These are phyloP conservation scores for Pseudonitzschia delicatissima DNA, from an alignment of 108 stramenopile species.

Conservation along the genomic window DNA sequence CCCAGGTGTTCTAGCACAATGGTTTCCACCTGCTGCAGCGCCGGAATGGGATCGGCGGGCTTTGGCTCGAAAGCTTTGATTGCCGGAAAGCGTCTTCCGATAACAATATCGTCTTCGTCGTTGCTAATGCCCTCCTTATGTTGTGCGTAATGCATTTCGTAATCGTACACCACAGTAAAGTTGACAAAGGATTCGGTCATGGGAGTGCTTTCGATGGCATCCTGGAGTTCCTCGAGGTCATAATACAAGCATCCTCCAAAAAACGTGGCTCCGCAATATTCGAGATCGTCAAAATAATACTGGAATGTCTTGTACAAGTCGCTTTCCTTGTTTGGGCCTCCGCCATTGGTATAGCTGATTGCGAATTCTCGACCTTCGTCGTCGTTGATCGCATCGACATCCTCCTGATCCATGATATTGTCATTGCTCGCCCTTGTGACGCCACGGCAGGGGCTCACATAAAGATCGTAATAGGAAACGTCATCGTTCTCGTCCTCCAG, in stretches of 20 bases:
- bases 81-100: not conserved
- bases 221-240: not conserved
- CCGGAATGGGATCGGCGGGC: constrained; percentile 1
- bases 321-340: too few relatives aligned
- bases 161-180: constrained; percentile 9
- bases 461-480: constrained; percentile 6
- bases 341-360: not conserved
- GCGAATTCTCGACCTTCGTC: not conserved
- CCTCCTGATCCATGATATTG: not conserved
- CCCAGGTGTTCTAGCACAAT: constrained; percentile 4
- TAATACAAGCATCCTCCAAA: constrained; percentile 2
- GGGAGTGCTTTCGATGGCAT: not conserved
- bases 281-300: constrained; percentile 1
- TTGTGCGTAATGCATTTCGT: constrained; percentile 6
- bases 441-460: constrained; percentile 1
- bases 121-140: not conserved
- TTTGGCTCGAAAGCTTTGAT: not conserved
- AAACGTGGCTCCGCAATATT: constrained; percentile 10
- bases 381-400: not conserved
- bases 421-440: constrained; percentile 1
- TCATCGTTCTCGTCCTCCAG: not conserved
- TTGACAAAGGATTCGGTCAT: not conserved
- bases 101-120: not conserved
- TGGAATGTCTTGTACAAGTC: not conserved
- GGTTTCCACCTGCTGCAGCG: constrained; percentile 1